phyloP scores from a whole-genome alignment of 176 grass and related monocot genomes.

The Cenchrus purpureus region DNA sequence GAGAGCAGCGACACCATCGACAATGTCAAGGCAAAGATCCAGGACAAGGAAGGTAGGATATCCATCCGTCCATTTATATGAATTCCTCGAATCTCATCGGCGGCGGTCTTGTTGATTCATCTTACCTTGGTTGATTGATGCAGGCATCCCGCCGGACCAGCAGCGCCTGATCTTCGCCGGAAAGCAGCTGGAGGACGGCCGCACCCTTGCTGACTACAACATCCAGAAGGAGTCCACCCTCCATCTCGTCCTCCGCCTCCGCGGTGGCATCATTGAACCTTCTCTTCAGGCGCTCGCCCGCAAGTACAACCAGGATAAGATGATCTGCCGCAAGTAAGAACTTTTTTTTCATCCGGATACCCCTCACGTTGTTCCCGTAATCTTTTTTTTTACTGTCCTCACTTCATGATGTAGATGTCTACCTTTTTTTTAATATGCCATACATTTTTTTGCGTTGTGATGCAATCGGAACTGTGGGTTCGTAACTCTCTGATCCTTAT shows the following conservation, averaged over 20 bases:
- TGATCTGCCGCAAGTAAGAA: conserved; percentile 86
- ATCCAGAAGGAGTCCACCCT: conserved; percentile 98
- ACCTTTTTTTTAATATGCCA: background rate
- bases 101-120: background rate
- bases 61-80: too few relatives aligned
- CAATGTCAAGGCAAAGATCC: conserved; percentile 99
- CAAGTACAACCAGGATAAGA: conserved; percentile 96
- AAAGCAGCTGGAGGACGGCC: conserved; percentile 94
- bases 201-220: conserved; percentile 93
- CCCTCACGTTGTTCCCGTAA: too few relatives aligned
- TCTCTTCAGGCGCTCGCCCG: conserved; percentile 91
- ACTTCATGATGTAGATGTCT: background rate
- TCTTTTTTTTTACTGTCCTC: background rate
- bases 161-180: conserved; percentile 92
- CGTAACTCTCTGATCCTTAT: background rate
- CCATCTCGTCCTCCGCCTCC: conserved; percentile 84
- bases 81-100: too few relatives aligned
- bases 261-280: conserved; percentile 85
- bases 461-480: conserved; percentile 38
- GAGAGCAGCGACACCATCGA: conserved; percentile 98
- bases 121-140: fast-evolving
- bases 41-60: conserved; percentile 84
- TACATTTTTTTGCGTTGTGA: background rate
- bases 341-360: background rate
- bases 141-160: conserved; percentile 92